These are phyloP conservation scores for Ceriops decandra DNA, from an alignment of 345 rosid species.

Conservation along the genomic window DNA sequence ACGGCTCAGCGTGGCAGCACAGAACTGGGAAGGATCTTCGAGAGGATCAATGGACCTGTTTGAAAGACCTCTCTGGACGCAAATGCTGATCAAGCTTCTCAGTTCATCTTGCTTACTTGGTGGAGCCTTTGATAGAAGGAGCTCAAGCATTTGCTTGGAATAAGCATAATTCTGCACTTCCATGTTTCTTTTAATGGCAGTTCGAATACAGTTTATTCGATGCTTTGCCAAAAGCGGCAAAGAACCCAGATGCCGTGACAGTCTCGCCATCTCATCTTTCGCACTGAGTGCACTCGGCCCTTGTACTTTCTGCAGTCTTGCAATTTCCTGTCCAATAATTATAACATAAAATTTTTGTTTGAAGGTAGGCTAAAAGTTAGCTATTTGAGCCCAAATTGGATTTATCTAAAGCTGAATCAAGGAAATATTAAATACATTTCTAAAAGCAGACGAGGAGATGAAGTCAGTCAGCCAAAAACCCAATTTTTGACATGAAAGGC, in stretches of 20 bases:
- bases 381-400: not conserved
- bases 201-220: slow-evolving; percentile 89
- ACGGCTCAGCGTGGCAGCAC: slow-evolving; percentile 91
- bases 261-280: slow-evolving; percentile 96
- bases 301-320: slow-evolving; percentile 77
- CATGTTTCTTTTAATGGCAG: slow-evolving; percentile 94
- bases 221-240: slow-evolving; percentile 89
- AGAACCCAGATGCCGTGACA: slow-evolving; percentile 87
- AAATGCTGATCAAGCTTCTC: slow-evolving; percentile 80
- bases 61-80: slow-evolving; percentile 76
- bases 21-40: slow-evolving; percentile 95
- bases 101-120: slow-evolving; percentile 84
- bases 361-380: not conserved
- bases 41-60: slow-evolving; percentile 93
- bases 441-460: no score
- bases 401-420: no score
- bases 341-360: not conserved
- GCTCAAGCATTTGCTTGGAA: slow-evolving; percentile 93
- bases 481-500: no score
- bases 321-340: slow-evolving; percentile 62
- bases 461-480: no score
- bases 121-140: slow-evolving; percentile 91
- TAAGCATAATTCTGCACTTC: slow-evolving; percentile 94
- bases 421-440: no score
- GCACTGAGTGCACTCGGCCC: slow-evolving; percentile 92